A percentile compares a stretch with the other conserved stretches of the same genome.
These are phyloP conservation scores for Botrytis aclada DNA, from an alignment of 2,329 filamentous ascomycete species.

Conservation along the genomic window DNA sequence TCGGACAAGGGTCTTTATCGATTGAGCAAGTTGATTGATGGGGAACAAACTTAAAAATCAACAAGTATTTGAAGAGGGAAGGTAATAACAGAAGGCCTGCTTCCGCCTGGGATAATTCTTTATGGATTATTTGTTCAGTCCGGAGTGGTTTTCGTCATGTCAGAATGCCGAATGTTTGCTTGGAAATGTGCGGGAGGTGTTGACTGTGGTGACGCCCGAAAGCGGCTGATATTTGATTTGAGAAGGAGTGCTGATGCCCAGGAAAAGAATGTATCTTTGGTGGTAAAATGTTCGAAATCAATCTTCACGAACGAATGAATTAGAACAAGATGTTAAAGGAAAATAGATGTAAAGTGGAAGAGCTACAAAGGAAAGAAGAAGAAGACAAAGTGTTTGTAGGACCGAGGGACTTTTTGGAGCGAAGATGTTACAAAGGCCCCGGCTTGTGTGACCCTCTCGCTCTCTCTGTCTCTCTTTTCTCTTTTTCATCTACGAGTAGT, in stretches of 20 bases:
- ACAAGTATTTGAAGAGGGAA: slow-evolving; percentile 1
- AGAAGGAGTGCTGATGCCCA: slow-evolving; percentile 1
- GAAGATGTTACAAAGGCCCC: not conserved
- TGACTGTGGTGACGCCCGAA: not conserved
- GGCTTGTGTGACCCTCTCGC: not conserved
- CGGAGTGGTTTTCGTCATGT: not conserved
- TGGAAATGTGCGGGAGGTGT: not conserved
- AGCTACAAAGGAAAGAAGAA: not conserved
- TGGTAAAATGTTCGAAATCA: not conserved
- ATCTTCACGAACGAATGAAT: not conserved
- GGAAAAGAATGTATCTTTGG: not conserved
- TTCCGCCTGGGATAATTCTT: slow-evolving; percentile 11
- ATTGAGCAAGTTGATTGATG: slow-evolving; percentile 11
- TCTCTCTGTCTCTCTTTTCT: not conserved
- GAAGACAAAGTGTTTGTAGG: not conserved
- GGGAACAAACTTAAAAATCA: not conserved
- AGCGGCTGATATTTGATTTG: slow-evolving; percentile 3
- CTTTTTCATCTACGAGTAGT: not conserved
- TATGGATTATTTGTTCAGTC: not conserved
- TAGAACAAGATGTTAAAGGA: not conserved
- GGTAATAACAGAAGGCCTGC: slow-evolving; percentile 18
- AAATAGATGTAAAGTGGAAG: not conserved
- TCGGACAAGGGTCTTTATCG: slow-evolving; percentile 18
- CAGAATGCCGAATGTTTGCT: not conserved
- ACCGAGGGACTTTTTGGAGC: not conserved